A percentile compares a stretch with the other conserved stretches of the same genome.
Conservation (phyloP, 2,329 filamentous ascomycete genomes). For the Pseudogymnoascus sp. region DNA sequence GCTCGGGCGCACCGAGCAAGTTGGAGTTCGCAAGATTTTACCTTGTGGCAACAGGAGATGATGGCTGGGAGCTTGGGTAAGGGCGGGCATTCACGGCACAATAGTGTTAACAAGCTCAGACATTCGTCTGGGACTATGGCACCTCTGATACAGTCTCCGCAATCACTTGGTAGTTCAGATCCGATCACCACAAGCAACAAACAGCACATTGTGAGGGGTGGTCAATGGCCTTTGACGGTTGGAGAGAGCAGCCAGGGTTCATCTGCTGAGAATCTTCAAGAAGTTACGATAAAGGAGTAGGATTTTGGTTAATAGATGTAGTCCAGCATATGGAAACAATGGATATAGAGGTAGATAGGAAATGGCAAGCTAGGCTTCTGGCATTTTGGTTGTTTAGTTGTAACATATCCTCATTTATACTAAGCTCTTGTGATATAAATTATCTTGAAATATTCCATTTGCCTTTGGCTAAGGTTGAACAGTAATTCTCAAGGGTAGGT, state of each 20-base stretch:
- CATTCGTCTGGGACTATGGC: slow-evolving; percentile 5
- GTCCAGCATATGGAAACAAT: background rate
- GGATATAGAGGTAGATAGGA: background rate
- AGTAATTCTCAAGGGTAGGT: background rate
- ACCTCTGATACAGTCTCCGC: background rate
- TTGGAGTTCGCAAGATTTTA: slow-evolving; percentile 49
- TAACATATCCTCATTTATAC: no score
- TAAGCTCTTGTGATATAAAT: background rate
- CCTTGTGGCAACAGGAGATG: slow-evolving; percentile 31
- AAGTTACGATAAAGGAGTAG: slow-evolving; percentile 2
- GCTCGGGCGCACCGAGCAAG: slow-evolving; percentile 45
- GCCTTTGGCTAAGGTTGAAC: background rate
- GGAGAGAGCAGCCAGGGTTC: background rate
- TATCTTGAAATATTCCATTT: background rate
- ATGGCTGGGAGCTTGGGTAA: slow-evolving; percentile 15
- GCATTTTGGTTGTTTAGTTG: background rate
- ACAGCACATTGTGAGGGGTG: background rate
- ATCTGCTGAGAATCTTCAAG: background rate
- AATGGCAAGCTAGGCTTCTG: background rate
- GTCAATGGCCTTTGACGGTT: background rate
- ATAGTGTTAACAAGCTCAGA: background rate
- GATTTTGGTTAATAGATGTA: background rate
- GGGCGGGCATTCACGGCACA: slow-evolving; percentile 15
- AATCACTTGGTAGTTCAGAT: background rate
- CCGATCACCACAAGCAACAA: background rate